Evolutionary conservation across 1,139 yeast genomes (phyloP).

Genomic region (Candida tetrigidarum): DNA sequence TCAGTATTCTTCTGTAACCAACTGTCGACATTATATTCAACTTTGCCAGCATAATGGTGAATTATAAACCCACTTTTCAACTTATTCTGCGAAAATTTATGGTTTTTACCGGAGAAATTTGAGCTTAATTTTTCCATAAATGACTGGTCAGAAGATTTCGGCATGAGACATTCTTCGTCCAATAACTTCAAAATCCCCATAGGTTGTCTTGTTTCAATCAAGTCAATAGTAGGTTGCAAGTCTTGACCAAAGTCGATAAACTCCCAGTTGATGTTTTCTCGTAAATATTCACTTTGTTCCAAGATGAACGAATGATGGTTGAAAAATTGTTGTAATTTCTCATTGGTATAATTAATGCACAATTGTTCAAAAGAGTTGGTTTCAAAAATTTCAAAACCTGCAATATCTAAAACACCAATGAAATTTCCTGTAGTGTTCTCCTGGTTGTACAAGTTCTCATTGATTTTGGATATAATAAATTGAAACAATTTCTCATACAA

Average conservation of each 20-base stretch:
- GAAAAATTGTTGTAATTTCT: constrained; percentile 94
- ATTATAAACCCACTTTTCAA: constrained; percentile 72
- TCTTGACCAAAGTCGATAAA: constrained; percentile 98
- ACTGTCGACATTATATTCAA: constrained; percentile 87
- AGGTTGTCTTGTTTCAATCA: constrained; percentile 78
- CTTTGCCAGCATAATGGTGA: constrained; percentile 94
- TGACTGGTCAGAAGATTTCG: constrained; percentile 82
- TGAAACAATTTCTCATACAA: constrained; percentile 86
- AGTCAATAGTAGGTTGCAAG: constrained; percentile 90
- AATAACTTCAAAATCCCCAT: constrained; percentile 88
- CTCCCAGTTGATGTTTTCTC: constrained; percentile 96
- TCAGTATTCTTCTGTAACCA: constrained; percentile 97
- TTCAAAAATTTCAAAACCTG: constrained; percentile 96
- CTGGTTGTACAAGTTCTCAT: constrained; percentile 57
- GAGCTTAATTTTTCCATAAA: constrained; percentile 80
- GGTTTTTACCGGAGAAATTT: constrained; percentile 61
- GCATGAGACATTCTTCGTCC: constrained; percentile 96
- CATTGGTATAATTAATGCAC: constrained; percentile 96
- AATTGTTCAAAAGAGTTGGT: constrained; percentile 94
- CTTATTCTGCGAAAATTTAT: constrained; percentile 74
- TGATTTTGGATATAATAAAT: constrained; percentile 75
- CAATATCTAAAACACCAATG: constrained; percentile 95
- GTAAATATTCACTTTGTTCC: constrained; percentile 93
- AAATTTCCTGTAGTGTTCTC: constrained; percentile 47
- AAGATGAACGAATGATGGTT: constrained; percentile 97